phyloP scores from a whole-genome alignment of 768 basidiomycete species.

The Tricholoma sp. region DNA sequence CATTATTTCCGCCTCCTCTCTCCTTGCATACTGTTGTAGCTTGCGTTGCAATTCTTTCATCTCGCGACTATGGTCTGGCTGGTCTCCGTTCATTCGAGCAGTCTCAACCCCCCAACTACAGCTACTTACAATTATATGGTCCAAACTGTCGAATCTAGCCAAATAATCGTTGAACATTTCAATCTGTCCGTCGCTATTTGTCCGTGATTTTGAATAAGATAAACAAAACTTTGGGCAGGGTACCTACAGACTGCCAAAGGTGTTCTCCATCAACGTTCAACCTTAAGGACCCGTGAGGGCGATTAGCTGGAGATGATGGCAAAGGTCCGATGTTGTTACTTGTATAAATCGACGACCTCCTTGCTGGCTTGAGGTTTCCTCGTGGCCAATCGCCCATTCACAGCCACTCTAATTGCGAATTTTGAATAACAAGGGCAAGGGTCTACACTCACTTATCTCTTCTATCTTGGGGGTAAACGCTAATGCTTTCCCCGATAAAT shows the following conservation, averaged over 20 bases:
- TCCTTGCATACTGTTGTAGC: slow-evolving; percentile 13
- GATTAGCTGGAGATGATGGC: background rate
- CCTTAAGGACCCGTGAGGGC: background rate
- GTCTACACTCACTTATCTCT: background rate
- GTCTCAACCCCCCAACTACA: background rate
- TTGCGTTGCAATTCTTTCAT: slow-evolving; percentile 16
- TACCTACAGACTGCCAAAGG: background rate
- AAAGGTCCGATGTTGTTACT: too few species aligned
- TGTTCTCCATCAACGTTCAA: background rate
- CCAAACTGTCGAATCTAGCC: slow-evolving; percentile 19
- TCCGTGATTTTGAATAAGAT: background rate
- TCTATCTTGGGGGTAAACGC: background rate
- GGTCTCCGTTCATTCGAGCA: background rate
- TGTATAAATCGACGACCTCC: background rate
- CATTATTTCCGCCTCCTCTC: slow-evolving; percentile 16
- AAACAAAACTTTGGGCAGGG: too few species aligned
- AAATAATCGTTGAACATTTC: slow-evolving; percentile 26
- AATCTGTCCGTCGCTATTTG: slow-evolving; percentile 25
- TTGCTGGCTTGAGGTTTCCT: background rate
- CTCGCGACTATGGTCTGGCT: slow-evolving; percentile 10
- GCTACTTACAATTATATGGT: slow-evolving; percentile 23
- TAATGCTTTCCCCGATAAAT: background rate
- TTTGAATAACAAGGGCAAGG: background rate
- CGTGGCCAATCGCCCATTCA: background rate
- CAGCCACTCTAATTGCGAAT: background rate